These are phyloP conservation scores for Geotrichum citri-aurantii DNA, from an alignment of 1,139 yeast genomes.

Conservation along the genomic window DNA sequence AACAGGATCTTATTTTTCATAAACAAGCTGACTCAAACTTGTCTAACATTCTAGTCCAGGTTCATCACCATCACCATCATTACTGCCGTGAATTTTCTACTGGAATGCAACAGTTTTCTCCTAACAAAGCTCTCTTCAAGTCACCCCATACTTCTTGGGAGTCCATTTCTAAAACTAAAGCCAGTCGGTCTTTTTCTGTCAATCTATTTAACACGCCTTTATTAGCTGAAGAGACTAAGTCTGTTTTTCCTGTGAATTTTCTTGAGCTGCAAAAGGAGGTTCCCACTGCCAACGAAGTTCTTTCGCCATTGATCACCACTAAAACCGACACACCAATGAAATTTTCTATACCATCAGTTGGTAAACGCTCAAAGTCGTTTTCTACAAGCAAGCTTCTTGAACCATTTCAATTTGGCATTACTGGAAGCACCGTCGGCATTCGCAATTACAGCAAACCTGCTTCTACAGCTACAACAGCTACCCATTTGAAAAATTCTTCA, in stretches of 20 bases:
- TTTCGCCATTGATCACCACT: not conserved
- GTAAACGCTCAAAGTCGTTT: not conserved
- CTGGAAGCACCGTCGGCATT: not conserved
- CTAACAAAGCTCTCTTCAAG: not conserved
- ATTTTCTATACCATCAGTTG: not conserved
- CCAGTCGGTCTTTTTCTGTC: not conserved
- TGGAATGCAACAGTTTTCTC: not conserved
- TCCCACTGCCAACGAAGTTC: not conserved
- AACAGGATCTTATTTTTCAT: not conserved
- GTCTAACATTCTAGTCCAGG: not conserved
- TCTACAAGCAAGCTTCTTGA: not conserved
- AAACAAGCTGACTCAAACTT: not conserved
- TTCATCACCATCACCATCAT: constrained; percentile 2
- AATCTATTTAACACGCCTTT: not conserved
- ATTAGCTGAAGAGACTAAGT: not conserved
- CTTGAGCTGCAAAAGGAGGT: not conserved
- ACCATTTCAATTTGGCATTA: not conserved
- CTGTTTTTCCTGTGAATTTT: not conserved
- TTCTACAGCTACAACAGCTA: not conserved
- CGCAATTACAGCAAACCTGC: not conserved
- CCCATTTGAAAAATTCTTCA: not conserved
- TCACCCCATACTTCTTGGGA: not conserved
- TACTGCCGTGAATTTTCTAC: not conserved
- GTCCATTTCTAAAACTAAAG: not conserved
- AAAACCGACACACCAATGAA: not conserved